These are phyloP conservation scores for Mortierella sp. DNA, from an alignment of 371 early-diverging fungal species.

Conservation along the genomic window DNA sequence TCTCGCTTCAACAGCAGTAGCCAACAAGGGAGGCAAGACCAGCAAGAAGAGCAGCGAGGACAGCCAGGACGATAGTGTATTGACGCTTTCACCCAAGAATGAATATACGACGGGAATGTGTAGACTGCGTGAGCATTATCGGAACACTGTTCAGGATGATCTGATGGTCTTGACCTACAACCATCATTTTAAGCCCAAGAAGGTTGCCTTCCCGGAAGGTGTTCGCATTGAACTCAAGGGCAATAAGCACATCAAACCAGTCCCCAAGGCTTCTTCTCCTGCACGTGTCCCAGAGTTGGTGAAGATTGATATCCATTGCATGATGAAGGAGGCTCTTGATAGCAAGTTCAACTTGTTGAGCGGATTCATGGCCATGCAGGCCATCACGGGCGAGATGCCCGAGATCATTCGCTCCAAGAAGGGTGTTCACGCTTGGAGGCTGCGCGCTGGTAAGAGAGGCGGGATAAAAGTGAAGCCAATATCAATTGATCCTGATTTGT, in stretches of 20 bases:
- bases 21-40: slow-evolving; percentile 22
- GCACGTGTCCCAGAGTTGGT: slow-evolving; percentile 72
- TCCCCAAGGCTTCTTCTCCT: slow-evolving; percentile 59
- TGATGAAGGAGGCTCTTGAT: slow-evolving; percentile 84
- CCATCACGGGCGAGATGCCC: slow-evolving; percentile 88
- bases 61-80: background rate
- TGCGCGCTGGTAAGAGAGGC: slow-evolving; percentile 72
- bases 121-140: slow-evolving; percentile 86
- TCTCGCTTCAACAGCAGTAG: slow-evolving; percentile 21
- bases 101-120: slow-evolving; percentile 53
- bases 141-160: slow-evolving; percentile 84
- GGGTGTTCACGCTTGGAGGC: slow-evolving; percentile 86
- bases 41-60: slow-evolving; percentile 13
- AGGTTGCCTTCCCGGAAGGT: slow-evolving; percentile 48
- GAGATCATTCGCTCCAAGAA: slow-evolving; percentile 83
- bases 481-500: background rate
- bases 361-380: slow-evolving; percentile 91
- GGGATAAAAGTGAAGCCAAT: too few relatives aligned
- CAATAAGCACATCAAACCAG: slow-evolving; percentile 69
- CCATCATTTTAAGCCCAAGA: slow-evolving; percentile 61
- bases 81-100: slow-evolving; percentile 17
- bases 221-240: slow-evolving; percentile 61
- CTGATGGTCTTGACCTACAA: slow-evolving; percentile 85
- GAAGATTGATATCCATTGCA: slow-evolving; percentile 79
- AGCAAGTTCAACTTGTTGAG: slow-evolving; percentile 91